Evolutionary conservation across 192 early-diverging fungal genomes (phyloP).

Genomic region (Endogone sp.): DNA sequence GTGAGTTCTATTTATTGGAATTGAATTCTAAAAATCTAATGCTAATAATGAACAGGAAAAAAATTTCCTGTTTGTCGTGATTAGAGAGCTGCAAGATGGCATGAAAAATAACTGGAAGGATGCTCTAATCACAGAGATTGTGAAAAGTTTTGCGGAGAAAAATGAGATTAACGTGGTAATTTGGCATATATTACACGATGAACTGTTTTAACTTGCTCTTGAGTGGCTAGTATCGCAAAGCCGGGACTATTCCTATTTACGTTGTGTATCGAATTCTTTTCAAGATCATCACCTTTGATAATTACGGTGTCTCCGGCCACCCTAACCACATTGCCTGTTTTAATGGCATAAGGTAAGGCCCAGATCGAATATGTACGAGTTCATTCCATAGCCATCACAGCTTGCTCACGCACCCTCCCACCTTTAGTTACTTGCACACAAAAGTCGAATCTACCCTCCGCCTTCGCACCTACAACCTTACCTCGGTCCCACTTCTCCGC

Average conservation of each 20-base stretch:
- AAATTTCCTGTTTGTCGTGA: neutral
- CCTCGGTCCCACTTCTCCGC: slow-evolving; percentile 51
- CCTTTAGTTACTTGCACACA: slow-evolving; percentile 22
- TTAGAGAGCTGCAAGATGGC: slow-evolving; percentile 62
- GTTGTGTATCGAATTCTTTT: too few relatives aligned
- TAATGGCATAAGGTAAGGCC: slow-evolving; percentile 57
- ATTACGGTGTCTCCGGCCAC: slow-evolving; percentile 85
- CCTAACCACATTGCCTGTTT: slow-evolving; percentile 83
- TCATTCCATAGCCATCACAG: neutral
- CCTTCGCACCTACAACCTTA: slow-evolving; percentile 51
- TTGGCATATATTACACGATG: too few relatives aligned
- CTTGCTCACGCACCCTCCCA: neutral
- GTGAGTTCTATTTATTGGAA: slow-evolving; percentile 50
- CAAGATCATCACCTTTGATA: slow-evolving; percentile 88
- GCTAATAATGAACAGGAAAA: neutral
- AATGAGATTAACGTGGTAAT: slow-evolving; percentile 60
- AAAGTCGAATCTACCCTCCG: slow-evolving; percentile 37
- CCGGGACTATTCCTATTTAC: too few relatives aligned
- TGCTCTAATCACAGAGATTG: slow-evolving; percentile 51
- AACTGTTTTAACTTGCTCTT: too few relatives aligned
- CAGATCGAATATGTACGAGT: neutral
- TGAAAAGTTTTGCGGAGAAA: slow-evolving; percentile 55
- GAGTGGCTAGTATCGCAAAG: too few relatives aligned
- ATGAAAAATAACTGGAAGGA: slow-evolving; percentile 61
- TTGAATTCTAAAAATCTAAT: neutral